These are phyloP conservation scores for Tricholoma terreum DNA, from an alignment of 768 basidiomycete species.

Conservation along the genomic window DNA sequence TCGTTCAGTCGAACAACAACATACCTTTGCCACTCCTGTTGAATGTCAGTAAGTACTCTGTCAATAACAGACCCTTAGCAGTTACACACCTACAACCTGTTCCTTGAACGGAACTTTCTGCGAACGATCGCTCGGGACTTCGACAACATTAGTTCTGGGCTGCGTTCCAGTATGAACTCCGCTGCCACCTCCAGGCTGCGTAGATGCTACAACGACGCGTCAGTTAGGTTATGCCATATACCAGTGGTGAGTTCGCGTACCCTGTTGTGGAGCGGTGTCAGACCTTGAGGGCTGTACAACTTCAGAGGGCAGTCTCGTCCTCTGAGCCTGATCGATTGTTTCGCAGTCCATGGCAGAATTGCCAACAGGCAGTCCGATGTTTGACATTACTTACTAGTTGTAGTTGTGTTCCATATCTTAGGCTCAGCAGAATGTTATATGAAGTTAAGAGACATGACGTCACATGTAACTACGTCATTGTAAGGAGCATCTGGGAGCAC, in stretches of 20 bases:
- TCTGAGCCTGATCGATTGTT: constrained; percentile 4
- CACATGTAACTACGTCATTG: constrained; percentile 5
- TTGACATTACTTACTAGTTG: not conserved
- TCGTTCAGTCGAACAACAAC: not conserved
- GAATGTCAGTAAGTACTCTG: not conserved
- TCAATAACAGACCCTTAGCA: constrained; percentile 2
- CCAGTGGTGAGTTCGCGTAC: constrained; percentile 18
- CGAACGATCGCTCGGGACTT: not conserved
- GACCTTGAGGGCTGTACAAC: constrained; percentile 22
- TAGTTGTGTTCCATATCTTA: not conserved
- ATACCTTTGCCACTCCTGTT: constrained; percentile 34
- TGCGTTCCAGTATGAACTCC: constrained; percentile 25
- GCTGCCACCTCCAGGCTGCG: constrained; percentile 32
- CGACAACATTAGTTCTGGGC: constrained; percentile 16
- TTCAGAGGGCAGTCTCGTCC: constrained; percentile 22
- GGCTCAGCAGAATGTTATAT: constrained; percentile 2
- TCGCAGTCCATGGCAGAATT: constrained; percentile 3
- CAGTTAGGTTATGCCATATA: not conserved
- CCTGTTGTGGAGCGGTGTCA: constrained; percentile 34
- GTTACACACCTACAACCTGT: constrained; percentile 47
- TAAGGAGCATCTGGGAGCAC: no score
- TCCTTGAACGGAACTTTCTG: constrained; percentile 55
- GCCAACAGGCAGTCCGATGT: not conserved
- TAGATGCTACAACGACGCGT: constrained; percentile 25
- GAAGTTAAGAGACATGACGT: not conserved